Percentiles rank a stretch among this genome's conserved stretches.
phyloP scores from a whole-genome alignment of 495 filamentous ascomycete species.

The Corynascus novoguineensis region DNA sequence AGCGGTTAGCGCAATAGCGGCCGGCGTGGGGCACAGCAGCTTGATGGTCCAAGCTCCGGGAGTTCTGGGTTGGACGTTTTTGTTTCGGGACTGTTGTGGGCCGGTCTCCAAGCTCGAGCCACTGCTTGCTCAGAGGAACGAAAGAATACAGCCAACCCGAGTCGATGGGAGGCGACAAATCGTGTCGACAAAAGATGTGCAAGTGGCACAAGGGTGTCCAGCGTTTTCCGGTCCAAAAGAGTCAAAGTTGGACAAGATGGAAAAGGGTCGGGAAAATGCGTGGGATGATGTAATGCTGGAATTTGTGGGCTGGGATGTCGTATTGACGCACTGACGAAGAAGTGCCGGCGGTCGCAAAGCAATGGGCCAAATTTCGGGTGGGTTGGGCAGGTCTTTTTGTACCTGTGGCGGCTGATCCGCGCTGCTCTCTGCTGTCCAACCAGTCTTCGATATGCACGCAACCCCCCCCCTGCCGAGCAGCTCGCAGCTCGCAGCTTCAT shows the following conservation, averaged over 20 bases:
- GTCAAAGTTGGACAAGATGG: not conserved
- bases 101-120: not conserved
- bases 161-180: too few relatives aligned
- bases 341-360: conserved; percentile 9
- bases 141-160: too few relatives aligned
- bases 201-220: not conserved
- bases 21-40: not conserved
- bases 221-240: not conserved
- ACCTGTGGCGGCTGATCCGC: conserved; percentile 15
- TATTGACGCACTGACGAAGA: conserved; percentile 1
- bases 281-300: conserved; percentile 17
- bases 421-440: conserved; percentile 1
- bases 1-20: not conserved
- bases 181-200: too few relatives aligned
- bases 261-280: not conserved
- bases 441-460: not conserved
- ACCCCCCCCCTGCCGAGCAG: conserved; percentile 1
- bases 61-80: not conserved
- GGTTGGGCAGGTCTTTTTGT: conserved; percentile 30
- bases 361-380: conserved; percentile 18
- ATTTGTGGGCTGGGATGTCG: not conserved
- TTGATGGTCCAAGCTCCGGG: conserved; percentile 4
- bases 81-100: not conserved
- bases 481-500: not conserved
- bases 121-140: not conserved